A percentile compares a stretch with the other conserved stretches of the same genome.
phyloP scores from a whole-genome alignment of 1,139 yeast genomes.

The Blastobotrys petasosporus region DNA sequence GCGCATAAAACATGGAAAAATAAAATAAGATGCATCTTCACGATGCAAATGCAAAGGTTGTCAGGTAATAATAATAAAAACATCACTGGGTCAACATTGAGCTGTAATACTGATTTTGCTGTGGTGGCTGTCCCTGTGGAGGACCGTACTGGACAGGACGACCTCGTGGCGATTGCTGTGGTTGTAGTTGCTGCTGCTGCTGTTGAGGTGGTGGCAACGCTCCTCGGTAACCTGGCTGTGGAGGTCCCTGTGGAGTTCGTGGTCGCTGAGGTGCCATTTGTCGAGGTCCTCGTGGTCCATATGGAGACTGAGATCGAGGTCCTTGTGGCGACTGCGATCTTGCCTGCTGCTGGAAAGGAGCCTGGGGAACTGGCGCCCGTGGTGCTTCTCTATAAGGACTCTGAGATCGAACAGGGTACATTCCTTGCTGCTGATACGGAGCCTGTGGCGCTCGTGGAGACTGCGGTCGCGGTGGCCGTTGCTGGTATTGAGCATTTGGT shows the following conservation, averaged over 20 bases:
- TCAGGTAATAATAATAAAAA: constrained; percentile 5
- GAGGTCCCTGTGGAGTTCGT: constrained; percentile 6
- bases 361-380: too few relatives aligned
- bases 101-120: background rate
- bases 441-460: background rate
- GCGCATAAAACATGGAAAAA: too few relatives aligned
- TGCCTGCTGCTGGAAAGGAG: too few relatives aligned
- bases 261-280: constrained; percentile 8
- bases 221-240: constrained; percentile 9
- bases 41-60: too few relatives aligned
- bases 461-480: constrained; percentile 1
- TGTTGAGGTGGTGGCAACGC: constrained; percentile 9
- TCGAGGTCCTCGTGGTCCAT: constrained; percentile 4
- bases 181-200: constrained; percentile 3
- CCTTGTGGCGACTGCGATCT: constrained; percentile 3
- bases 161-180: background rate
- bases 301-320: constrained; percentile 7
- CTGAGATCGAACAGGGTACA: too few relatives aligned
- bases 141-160: constrained; percentile 10
- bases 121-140: constrained; percentile 5
- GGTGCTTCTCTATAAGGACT: too few relatives aligned
- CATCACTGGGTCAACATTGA: constrained; percentile 8
- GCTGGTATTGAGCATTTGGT: constrained; percentile 8
- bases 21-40: too few relatives aligned
- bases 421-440: too few relatives aligned